Percentiles rank a stretch among this genome's conserved stretches.
These are phyloP conservation scores for Ogataea methylovora DNA, from an alignment of 805 yeast species.

Conservation along the genomic window DNA sequence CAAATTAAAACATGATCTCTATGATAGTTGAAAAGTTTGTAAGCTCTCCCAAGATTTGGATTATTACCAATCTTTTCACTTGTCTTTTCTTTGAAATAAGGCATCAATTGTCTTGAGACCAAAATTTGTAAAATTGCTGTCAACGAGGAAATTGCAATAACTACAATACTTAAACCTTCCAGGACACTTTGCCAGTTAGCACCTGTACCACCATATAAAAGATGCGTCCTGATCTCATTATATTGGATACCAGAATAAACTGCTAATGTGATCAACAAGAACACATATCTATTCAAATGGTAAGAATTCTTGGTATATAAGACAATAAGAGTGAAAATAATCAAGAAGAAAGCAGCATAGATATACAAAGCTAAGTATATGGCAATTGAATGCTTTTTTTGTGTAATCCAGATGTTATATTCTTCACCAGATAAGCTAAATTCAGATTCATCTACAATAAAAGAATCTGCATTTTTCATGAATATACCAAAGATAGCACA, in stretches of 20 bases:
- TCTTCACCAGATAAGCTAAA: slow-evolving; percentile 5
- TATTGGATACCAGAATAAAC: slow-evolving; percentile 38
- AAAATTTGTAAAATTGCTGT: slow-evolving; percentile 26
- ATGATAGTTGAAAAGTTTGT: slow-evolving; percentile 31
- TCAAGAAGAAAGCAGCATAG: slow-evolving; percentile 35
- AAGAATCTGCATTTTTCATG: slow-evolving; percentile 22
- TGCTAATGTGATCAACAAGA: slow-evolving; percentile 33
- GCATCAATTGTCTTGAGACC: slow-evolving; percentile 11
- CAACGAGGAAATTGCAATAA: slow-evolving; percentile 27
- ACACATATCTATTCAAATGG: slow-evolving; percentile 22
- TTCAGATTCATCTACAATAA: slow-evolving; percentile 2
- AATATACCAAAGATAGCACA: slow-evolving; percentile 32
- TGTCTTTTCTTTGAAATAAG: slow-evolving; percentile 7
- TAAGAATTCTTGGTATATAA: slow-evolving; percentile 29
- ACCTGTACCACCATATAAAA: slow-evolving; percentile 11
- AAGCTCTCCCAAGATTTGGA: slow-evolving; percentile 22
- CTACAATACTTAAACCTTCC: slow-evolving; percentile 30
- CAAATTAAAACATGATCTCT: slow-evolving; percentile 22
- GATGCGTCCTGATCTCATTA: slow-evolving; percentile 23
- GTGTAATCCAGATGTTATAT: slow-evolving; percentile 23
- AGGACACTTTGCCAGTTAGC: slow-evolving; percentile 26
- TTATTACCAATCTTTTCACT: slow-evolving; percentile 30
- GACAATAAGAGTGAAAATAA: slow-evolving; percentile 28
- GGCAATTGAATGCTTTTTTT: slow-evolving; percentile 12
- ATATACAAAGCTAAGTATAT: slow-evolving; percentile 36